Percentiles rank a stretch among this genome's conserved stretches.
These are phyloP conservation scores for Boletus bicolor DNA, from an alignment of 768 basidiomycete genomes.

Conservation along the genomic window DNA sequence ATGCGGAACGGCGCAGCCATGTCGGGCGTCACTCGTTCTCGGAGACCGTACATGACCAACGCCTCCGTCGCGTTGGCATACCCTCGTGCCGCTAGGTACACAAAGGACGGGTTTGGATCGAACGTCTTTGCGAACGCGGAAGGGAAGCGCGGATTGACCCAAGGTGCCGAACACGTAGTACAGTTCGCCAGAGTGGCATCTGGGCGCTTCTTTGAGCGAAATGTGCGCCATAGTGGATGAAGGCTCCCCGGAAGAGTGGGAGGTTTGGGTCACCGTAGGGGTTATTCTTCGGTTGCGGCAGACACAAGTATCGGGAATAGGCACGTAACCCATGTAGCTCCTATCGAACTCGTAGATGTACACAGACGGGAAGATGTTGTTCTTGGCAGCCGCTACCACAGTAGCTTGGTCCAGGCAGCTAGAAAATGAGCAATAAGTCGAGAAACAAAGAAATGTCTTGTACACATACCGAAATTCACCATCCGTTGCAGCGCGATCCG, in stretches of 20 bases:
- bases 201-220: neutral
- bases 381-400: constrained; percentile 39
- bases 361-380: constrained; percentile 40
- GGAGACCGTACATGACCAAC: neutral
- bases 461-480: constrained; percentile 7
- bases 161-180: constrained; percentile 35
- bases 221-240: too few species aligned
- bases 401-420: constrained; percentile 45
- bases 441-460: neutral
- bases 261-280: constrained; percentile 45
- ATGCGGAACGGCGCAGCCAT: neutral
- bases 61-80: constrained; percentile 27
- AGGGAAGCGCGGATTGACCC: constrained; percentile 37
- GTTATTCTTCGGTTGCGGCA: constrained; percentile 36
- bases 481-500: constrained; percentile 7
- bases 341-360: constrained; percentile 49
- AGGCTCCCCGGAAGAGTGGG: constrained; percentile 42
- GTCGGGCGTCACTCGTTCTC: neutral
- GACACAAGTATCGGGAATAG: constrained; percentile 44
- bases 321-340: constrained; percentile 44
- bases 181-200: constrained; percentile 33
- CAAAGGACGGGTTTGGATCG: constrained; percentile 44
- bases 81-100: constrained; percentile 42
- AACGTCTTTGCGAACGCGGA: constrained; percentile 47
- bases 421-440: neutral